Evolutionary conservation across 176 grass and related monocot genomes (phyloP).

Genomic region (Thinopyrum elongatum): DNA sequence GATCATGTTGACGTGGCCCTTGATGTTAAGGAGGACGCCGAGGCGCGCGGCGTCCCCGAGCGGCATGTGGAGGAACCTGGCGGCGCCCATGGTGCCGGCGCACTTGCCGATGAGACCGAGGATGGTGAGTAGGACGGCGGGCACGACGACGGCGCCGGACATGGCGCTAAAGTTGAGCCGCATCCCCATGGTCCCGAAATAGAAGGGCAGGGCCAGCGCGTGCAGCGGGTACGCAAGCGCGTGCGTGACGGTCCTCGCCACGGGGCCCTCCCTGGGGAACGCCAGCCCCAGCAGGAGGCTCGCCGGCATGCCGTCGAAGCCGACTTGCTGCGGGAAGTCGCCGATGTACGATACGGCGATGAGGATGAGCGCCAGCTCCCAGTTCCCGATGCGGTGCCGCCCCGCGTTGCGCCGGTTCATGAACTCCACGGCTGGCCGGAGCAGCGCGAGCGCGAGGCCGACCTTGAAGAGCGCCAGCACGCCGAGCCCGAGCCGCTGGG

Average conservation of each 20-base stretch:
- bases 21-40: constrained; percentile 46
- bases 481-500: constrained; percentile 27
- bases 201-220: constrained; percentile 36
- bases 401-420: constrained; percentile 47
- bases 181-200: constrained; percentile 53
- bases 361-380: constrained; percentile 40
- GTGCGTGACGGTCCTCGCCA: constrained; percentile 32
- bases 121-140: constrained; percentile 37
- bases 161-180: constrained; percentile 43
- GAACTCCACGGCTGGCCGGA: constrained; percentile 25
- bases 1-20: constrained; percentile 56
- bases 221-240: constrained; percentile 42
- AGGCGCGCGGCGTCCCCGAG: constrained; percentile 27
- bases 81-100: constrained; percentile 28
- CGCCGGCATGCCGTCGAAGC: constrained; percentile 40
- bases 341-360: constrained; percentile 20
- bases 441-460: background rate
- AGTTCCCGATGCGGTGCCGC: constrained; percentile 36
- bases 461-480: constrained; percentile 27
- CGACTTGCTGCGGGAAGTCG: constrained; percentile 5
- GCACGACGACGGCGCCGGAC: constrained; percentile 41
- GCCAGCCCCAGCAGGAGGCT: constrained; percentile 42
- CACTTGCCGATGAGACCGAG: constrained; percentile 41
- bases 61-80: constrained; percentile 33
- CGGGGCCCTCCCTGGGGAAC: constrained; percentile 47